phyloP scores from a whole-genome alignment of 257 asterid genomes.

The Marsdenia floribunda region DNA sequence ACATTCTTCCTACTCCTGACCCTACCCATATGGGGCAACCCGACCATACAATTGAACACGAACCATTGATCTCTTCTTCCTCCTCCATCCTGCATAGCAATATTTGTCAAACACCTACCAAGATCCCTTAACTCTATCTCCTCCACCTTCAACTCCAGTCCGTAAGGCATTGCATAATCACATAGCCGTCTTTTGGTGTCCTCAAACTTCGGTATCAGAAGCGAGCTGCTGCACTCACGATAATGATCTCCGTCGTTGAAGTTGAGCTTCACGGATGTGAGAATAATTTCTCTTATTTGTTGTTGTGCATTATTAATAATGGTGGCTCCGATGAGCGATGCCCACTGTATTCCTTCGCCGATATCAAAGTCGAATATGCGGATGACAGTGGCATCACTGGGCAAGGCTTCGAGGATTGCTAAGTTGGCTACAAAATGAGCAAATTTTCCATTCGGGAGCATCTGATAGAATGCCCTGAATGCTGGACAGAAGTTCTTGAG shows the following conservation, averaged over 20 bases:
- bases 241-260: slow-evolving; percentile 18
- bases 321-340: slow-evolving; percentile 37
- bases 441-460: slow-evolving; percentile 48
- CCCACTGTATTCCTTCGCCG: slow-evolving; percentile 67
- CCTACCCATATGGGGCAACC: slow-evolving; percentile 46
- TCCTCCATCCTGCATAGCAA: background rate
- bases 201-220: slow-evolving; percentile 32
- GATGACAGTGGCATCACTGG: slow-evolving; percentile 20
- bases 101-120: background rate
- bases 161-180: slow-evolving; percentile 30
- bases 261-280: slow-evolving; percentile 24
- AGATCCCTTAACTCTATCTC: slow-evolving; percentile 35
- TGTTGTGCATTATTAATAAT: background rate
- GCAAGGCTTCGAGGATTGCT: slow-evolving; percentile 47
- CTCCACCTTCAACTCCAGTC: slow-evolving; percentile 29
- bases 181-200: slow-evolving; percentile 35
- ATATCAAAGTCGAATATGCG: slow-evolving; percentile 46
- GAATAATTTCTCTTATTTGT: slow-evolving; percentile 21
- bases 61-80: slow-evolving; percentile 17
- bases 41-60: slow-evolving; percentile 38
- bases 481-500: slow-evolving; percentile 34
- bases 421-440: slow-evolving; percentile 57
- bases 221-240: background rate
- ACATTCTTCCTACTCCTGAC: slow-evolving; percentile 23
- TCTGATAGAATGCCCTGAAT: slow-evolving; percentile 35